These are phyloP conservation scores for Macadamia tetraphylla DNA, from an alignment of 164 flowering plant species.

Conservation along the genomic window DNA sequence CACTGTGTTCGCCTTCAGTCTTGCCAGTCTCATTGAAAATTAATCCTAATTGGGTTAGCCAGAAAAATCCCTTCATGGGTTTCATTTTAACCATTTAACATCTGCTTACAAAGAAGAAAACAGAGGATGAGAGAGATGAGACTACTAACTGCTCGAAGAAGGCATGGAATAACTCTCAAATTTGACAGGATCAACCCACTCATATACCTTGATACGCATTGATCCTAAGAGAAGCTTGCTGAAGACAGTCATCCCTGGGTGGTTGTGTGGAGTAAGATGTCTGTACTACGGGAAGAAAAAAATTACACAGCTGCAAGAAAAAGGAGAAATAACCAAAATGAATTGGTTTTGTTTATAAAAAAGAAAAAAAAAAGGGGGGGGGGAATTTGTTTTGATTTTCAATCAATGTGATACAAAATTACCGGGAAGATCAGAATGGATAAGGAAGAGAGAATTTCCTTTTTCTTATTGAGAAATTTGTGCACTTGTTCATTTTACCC, in stretches of 20 bases:
- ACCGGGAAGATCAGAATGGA: too few relatives aligned
- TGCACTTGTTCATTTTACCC: slow-evolving; percentile 47
- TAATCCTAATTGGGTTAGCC: background rate
- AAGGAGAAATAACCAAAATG: background rate
- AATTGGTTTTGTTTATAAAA: background rate
- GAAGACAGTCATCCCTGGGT: slow-evolving; percentile 93
- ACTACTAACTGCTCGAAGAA: slow-evolving; percentile 34
- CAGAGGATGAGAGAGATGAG: background rate
- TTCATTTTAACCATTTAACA: background rate
- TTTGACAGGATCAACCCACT: slow-evolving; percentile 49
- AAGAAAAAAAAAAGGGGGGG: too few relatives aligned
- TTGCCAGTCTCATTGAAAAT: slow-evolving; percentile 64
- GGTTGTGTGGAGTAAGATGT: slow-evolving; percentile 88
- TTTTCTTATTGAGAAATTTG: slow-evolving; percentile 74
- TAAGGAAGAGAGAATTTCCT: too few relatives aligned
- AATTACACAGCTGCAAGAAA: slow-evolving; percentile 59
- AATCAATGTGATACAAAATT: background rate
- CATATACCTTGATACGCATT: slow-evolving; percentile 83
- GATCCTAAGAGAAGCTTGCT: slow-evolving; percentile 73
- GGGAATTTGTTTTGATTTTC: too few relatives aligned
- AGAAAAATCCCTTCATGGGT: background rate
- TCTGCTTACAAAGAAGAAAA: background rate
- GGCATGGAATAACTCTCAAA: slow-evolving; percentile 9
- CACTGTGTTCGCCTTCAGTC: slow-evolving; percentile 38
- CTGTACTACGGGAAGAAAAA: slow-evolving; percentile 67